Conservation (phyloP, 352 stramenopile species). For the Pythium oligandrum region DNA sequence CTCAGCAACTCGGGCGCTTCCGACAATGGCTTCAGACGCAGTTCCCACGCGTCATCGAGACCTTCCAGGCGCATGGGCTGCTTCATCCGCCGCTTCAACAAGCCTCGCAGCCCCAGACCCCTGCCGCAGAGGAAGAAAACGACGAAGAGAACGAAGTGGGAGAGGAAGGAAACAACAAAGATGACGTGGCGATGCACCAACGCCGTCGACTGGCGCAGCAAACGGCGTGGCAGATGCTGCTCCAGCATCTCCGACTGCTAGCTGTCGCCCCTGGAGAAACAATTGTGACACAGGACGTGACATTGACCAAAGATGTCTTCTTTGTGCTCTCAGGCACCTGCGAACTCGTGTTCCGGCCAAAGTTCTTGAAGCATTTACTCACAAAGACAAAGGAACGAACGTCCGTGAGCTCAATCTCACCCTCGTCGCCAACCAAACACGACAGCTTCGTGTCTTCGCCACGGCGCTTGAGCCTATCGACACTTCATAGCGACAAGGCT, state of each 20-base stretch:
- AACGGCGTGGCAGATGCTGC: constrained; percentile 10
- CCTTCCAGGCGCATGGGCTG: constrained; percentile 9
- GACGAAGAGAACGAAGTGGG: neutral
- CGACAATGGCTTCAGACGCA: constrained; percentile 22
- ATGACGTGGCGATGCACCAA: constrained; percentile 1
- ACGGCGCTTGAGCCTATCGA: constrained; percentile 13
- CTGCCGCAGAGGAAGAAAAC: neutral
- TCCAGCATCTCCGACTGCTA: constrained; percentile 17
- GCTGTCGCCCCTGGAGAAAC: constrained; percentile 12
- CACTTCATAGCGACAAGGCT: constrained; percentile 1
- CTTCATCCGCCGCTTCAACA: constrained; percentile 6
- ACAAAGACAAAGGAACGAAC: neutral
- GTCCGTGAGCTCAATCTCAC: neutral
- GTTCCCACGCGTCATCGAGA: constrained; percentile 27
- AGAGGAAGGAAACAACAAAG: constrained; percentile 1
- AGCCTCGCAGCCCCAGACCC: neutral
- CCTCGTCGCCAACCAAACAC: neutral
- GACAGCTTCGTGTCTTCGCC: too few relatives aligned
- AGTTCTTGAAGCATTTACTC: constrained; percentile 17
- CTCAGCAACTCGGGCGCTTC: constrained; percentile 18
- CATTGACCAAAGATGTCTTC: constrained; percentile 19
- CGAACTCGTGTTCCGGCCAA: constrained; percentile 22
- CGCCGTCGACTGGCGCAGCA: neutral
- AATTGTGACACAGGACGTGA: constrained; percentile 26
- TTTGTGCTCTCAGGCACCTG: constrained; percentile 28